A percentile compares a stretch with the other conserved stretches of the same genome.
Evolutionary conservation across 140 eudicot species (phyloP).

Genomic region (Anethum foeniculum): DNA sequence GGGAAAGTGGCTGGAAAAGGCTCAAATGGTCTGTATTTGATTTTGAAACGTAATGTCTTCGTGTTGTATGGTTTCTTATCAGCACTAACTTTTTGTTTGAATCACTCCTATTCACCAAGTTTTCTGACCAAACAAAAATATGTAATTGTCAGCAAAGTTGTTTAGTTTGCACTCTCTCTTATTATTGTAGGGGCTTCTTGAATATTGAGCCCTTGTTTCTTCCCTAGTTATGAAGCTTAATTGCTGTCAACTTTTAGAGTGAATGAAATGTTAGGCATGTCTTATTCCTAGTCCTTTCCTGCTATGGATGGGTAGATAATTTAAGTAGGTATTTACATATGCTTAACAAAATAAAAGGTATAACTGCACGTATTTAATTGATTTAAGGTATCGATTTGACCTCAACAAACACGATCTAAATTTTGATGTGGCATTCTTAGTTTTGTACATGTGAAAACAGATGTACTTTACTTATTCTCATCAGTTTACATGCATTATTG

Average conservation of each 20-base stretch:
- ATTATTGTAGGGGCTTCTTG: not conserved
- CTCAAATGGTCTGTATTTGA: conserved; percentile 10
- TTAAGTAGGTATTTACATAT: not conserved
- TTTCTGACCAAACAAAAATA: too few relatives aligned
- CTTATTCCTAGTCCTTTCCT: not conserved
- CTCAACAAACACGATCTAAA: not conserved
- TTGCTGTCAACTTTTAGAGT: not conserved
- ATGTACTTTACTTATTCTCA: not conserved
- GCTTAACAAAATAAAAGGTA: not conserved
- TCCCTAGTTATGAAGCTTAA: not conserved
- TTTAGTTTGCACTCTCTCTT: not conserved
- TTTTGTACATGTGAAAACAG: not conserved
- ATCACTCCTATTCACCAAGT: not conserved
- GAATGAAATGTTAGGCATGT: not conserved
- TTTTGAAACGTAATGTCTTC: not conserved
- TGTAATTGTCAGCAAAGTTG: too few relatives aligned
- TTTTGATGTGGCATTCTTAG: not conserved
- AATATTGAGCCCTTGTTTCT: not conserved
- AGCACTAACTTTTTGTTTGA: not conserved
- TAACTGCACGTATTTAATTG: not conserved
- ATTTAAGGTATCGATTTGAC: not conserved
- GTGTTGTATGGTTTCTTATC: not conserved
- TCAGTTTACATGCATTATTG: not conserved
- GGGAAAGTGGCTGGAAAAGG: conserved; percentile 75
- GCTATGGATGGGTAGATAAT: not conserved